Conservation (phyloP, 768 basidiomycete genomes). For the Wakefieldia striispora region DNA sequence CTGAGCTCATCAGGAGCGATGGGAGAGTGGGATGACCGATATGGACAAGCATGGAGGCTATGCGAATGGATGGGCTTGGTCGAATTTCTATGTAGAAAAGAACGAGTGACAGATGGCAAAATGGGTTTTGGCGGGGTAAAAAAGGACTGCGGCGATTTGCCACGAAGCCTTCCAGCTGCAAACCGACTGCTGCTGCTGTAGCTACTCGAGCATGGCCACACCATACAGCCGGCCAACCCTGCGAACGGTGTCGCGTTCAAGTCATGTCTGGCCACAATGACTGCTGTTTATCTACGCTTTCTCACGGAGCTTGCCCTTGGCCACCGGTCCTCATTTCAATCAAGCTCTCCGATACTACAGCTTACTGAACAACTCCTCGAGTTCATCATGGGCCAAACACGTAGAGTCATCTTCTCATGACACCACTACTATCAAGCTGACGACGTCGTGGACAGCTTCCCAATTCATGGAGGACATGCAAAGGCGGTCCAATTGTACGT, state of each 20-base stretch:
- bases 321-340: background rate
- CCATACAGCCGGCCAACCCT: constrained; percentile 13
- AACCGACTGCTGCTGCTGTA: constrained; percentile 5
- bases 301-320: constrained; percentile 16
- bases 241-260: background rate
- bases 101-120: constrained; percentile 9
- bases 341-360: background rate
- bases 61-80: constrained; percentile 9
- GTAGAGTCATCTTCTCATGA: constrained; percentile 41
- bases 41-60: constrained; percentile 16
- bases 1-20: background rate
- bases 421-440: constrained; percentile 2
- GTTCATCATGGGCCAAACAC: constrained; percentile 77
- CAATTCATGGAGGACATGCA: constrained; percentile 99
- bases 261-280: too few relatives aligned
- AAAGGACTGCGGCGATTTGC: constrained; percentile 1
- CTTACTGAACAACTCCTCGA: background rate
- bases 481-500: constrained; percentile 94
- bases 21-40: constrained; percentile 8
- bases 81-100: constrained; percentile 30
- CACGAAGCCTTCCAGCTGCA: constrained; percentile 1
- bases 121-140: constrained; percentile 3
- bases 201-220: constrained; percentile 18
- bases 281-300: constrained; percentile 3
- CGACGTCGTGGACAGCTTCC: constrained; percentile 54